Evolutionary conservation across 768 basidiomycete genomes (phyloP).

Genomic region (Lactarius akahatsu): DNA sequence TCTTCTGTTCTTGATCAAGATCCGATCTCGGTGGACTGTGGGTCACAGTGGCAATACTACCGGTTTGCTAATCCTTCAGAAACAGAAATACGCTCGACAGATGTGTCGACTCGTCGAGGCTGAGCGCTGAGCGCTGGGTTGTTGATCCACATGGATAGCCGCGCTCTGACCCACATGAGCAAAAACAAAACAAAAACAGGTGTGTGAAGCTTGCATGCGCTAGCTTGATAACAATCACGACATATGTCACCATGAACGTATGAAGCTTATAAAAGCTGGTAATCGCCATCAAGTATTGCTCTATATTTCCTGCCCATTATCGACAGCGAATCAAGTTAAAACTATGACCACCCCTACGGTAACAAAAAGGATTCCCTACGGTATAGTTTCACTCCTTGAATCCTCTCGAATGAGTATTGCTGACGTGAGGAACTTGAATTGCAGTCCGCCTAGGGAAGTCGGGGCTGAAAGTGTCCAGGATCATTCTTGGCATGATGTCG

Average conservation of each 20-base stretch:
- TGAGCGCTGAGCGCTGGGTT: no score
- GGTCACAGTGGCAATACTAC: not conserved
- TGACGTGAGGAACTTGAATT: not conserved
- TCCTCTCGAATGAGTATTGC: not conserved
- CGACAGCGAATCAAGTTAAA: not conserved
- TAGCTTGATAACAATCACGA: no score
- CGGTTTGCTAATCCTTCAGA: no score
- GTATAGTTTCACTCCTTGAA: not conserved
- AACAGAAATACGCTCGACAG: no score
- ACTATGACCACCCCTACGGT: conserved; percentile 11
- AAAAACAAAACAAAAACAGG: no score
- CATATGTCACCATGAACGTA: not conserved
- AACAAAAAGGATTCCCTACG: conserved; percentile 18
- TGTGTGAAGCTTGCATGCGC: no score
- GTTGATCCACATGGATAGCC: no score
- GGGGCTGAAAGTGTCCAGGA: conserved; percentile 61
- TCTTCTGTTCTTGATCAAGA: no score
- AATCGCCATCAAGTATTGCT: not conserved
- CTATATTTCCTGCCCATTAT: not conserved
- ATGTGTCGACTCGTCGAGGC: no score
- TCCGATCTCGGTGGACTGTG: not conserved
- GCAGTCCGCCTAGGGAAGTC: conserved; percentile 44
- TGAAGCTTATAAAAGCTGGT: not conserved
- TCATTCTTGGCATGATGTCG: conserved; percentile 65
- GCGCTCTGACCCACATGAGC: not conserved